Evolutionary conservation across 768 basidiomycete species (phyloP).

Genomic region (Gymnopilus junonius): DNA sequence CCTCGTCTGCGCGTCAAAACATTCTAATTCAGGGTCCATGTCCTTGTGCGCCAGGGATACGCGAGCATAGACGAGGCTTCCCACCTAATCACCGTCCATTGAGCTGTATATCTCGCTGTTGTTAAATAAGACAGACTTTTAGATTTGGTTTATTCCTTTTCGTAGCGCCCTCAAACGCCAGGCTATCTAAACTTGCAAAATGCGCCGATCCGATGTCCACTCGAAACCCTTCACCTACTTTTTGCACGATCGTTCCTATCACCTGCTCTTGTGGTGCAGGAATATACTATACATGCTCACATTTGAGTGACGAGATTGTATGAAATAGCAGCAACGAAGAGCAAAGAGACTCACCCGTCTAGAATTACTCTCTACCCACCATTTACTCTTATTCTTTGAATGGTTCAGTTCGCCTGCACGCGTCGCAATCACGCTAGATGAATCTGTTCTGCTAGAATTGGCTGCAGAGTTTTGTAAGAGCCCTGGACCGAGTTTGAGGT

Average conservation of each 20-base stretch:
- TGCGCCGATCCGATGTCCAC: slow-evolving; percentile 95
- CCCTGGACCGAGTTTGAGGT: slow-evolving; percentile 88
- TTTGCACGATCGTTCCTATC: slow-evolving; percentile 79
- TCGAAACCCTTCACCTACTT: slow-evolving; percentile 87
- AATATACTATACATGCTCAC: slow-evolving; percentile 67
- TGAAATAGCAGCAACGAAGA: neutral
- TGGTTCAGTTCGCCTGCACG: slow-evolving; percentile 73
- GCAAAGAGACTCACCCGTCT: slow-evolving; percentile 68
- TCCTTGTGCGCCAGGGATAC: slow-evolving; percentile 95
- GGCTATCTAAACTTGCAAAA: slow-evolving; percentile 79
- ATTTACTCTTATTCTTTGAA: slow-evolving; percentile 72
- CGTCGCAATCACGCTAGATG: slow-evolving; percentile 53
- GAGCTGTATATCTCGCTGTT: neutral
- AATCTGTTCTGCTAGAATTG: slow-evolving; percentile 31
- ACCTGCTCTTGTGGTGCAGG: slow-evolving; percentile 91
- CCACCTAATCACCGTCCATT: slow-evolving; percentile 59
- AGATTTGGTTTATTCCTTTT: slow-evolving; percentile 94
- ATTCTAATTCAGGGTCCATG: slow-evolving; percentile 98
- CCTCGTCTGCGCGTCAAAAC: slow-evolving; percentile 91
- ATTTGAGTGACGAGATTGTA: slow-evolving; percentile 3
- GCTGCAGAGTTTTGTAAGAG: slow-evolving; percentile 53
- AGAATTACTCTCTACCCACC: slow-evolving; percentile 90
- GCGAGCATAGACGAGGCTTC: slow-evolving; percentile 88
- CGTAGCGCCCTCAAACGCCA: slow-evolving; percentile 96
- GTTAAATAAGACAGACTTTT: slow-evolving; percentile 57